Evolutionary conservation across 164 flowering plant genomes (phyloP).

Genomic region (Nelumbo lutea): DNA sequence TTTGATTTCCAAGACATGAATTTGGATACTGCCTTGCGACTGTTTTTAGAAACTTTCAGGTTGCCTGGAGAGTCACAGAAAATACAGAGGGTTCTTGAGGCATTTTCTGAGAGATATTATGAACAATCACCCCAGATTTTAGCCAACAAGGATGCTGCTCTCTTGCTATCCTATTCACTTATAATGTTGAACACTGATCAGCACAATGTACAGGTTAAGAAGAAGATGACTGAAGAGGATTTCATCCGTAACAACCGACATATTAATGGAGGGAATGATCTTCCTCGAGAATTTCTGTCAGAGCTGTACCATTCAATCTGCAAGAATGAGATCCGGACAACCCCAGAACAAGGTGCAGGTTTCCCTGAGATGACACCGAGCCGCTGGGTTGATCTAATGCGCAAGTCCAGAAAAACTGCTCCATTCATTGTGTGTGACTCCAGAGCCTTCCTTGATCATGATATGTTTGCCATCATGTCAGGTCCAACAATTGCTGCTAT

Average conservation of each 20-base stretch:
- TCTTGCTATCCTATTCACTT: slow-evolving; percentile 37
- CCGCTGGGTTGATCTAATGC: slow-evolving; percentile 36
- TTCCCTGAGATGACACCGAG: slow-evolving; percentile 36
- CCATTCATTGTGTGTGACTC: slow-evolving; percentile 35
- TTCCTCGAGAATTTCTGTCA: slow-evolving; percentile 37
- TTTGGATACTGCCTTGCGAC: slow-evolving; percentile 37
- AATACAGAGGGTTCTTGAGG: slow-evolving; percentile 43
- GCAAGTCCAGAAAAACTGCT: slow-evolving; percentile 30
- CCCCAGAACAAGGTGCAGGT: slow-evolving; percentile 31
- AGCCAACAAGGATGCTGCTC: slow-evolving; percentile 42
- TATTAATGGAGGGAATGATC: slow-evolving; percentile 41
- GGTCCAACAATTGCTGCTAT: slow-evolving; percentile 46
- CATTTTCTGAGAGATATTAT: slow-evolving; percentile 45
- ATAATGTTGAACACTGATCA: slow-evolving; percentile 47
- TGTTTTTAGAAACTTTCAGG: slow-evolving; percentile 40
- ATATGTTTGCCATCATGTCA: slow-evolving; percentile 41
- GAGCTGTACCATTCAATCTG: slow-evolving; percentile 38
- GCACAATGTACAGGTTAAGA: slow-evolving; percentile 43
- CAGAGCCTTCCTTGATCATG: slow-evolving; percentile 30
- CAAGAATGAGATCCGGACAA: slow-evolving; percentile 37
- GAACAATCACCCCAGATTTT: slow-evolving; percentile 39
- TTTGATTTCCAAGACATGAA: slow-evolving; percentile 42
- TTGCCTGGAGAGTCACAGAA: slow-evolving; percentile 47
- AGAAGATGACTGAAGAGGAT: slow-evolving; percentile 50
- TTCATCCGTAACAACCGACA: slow-evolving; percentile 38